Base-by-base conservation (phyloP, 2,329 filamentous ascomycete genomes). In the Dothidotthia symphoricarpi region DNA sequence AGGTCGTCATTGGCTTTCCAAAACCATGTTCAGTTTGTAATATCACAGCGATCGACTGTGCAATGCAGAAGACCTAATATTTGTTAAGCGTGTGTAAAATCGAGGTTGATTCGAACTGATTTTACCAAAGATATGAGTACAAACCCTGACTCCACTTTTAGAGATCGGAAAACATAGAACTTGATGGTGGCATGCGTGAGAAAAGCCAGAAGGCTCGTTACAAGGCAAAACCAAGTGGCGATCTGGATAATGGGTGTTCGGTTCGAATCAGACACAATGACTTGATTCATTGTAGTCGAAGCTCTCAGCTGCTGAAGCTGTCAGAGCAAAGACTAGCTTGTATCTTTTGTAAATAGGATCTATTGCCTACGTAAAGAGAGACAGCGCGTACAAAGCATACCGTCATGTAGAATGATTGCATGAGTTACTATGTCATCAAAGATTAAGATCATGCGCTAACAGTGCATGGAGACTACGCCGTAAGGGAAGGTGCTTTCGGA, bases 181-280 rank as follows among this genome's bases (percentile, higher is more conserved):
- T 49, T 50, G 34, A 54, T 49, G 6, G 51, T 45, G 11, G 52
- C 50, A 26, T 55, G 51, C 9, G 47, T 48, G 3, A 51, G 19
- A 26, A 57, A 52, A 1, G 55, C 51, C 10, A 59, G 26, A 3
- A 51, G 35, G 22, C 49, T 51, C 2, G 47, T 43, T 6, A 40
- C 45, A 8, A 58, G 36, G 19, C 36, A 42, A 16, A 58, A 40
- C 53, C 53, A 58, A 11, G 49, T 45, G n/a, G 53, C 30, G 16
- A 58, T 55, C 25, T 58, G 51, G n/a, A 58, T 39, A 7, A 57
- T 38, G 10, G 55, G 55, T 19, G 48, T 57, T 8, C 43, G 41
- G 27, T 59, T 57, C 12, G 39, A 29, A 16, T 44, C 49, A 10
- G 45, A 47, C 14, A 53, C 8, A 10, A 53, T 39, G 15, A 51